phyloP scores from a whole-genome alignment of 495 filamentous ascomycete species.

The Penicillium canescens region DNA sequence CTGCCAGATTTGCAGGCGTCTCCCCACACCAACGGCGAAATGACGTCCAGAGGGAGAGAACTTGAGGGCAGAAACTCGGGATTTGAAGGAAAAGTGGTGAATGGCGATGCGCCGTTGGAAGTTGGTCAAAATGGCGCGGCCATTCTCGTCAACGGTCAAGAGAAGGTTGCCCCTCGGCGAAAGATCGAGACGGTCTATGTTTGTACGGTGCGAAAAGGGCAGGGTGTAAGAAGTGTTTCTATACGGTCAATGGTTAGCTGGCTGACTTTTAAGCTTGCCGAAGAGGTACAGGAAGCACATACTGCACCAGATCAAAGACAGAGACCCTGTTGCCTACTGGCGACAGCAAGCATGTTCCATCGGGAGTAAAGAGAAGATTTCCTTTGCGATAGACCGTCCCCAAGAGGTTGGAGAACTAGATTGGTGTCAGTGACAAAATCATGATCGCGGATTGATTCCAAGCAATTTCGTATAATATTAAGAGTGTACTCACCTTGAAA shows the following conservation, averaged over 20 bases:
- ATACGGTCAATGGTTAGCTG: constrained; percentile 6
- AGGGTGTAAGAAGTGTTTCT: constrained; percentile 97
- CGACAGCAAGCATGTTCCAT: constrained; percentile 94
- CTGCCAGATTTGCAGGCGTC: constrained; percentile 91
- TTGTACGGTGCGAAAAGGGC: constrained; percentile 90
- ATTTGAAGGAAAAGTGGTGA: constrained; percentile 92
- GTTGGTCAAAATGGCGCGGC: constrained; percentile 87
- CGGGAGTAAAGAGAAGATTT: constrained; percentile 94
- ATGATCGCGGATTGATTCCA: background rate
- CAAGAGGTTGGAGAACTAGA: constrained; percentile 88
- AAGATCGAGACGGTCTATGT: constrained; percentile 83
- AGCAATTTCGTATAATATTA: too few relatives aligned
- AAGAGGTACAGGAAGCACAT: constrained; percentile 26
- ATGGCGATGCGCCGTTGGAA: constrained; percentile 80
- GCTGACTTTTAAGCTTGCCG: background rate
- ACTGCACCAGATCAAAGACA: constrained; percentile 96
- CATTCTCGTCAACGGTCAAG: constrained; percentile 91
- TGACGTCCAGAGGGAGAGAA: constrained; percentile 91
- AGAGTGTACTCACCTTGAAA: constrained; percentile 65
- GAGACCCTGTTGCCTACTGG: constrained; percentile 95
- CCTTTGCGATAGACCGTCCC: constrained; percentile 97
- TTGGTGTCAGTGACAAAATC: background rate
- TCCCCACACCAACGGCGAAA: constrained; percentile 82
- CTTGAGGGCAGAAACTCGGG: constrained; percentile 75
- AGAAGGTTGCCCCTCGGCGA: constrained; percentile 88